phyloP scores from a whole-genome alignment of 352 stramenopile species.

The Phytophthora pinifolia region DNA sequence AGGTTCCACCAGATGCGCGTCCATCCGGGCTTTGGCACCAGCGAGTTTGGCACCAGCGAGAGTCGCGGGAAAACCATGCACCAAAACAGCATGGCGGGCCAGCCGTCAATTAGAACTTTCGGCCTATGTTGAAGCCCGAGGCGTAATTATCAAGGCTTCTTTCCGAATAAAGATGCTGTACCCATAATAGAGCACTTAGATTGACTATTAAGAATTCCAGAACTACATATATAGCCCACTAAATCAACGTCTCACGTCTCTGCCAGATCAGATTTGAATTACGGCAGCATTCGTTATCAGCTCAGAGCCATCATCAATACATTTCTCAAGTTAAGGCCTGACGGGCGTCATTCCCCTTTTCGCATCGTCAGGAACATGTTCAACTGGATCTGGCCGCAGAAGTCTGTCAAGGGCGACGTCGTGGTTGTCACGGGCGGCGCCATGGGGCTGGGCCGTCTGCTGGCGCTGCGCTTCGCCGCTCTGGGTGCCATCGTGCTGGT shows the following conservation, averaged over 20 bases:
- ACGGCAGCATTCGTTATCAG: too few species aligned
- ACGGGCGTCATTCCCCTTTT: background rate
- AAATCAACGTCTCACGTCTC: too few species aligned
- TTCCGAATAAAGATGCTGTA: too few species aligned
- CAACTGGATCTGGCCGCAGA: slow-evolving; percentile 42
- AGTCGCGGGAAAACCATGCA: background rate
- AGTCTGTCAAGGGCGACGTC: slow-evolving; percentile 49
- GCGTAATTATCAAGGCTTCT: background rate
- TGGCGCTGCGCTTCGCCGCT: slow-evolving; percentile 40
- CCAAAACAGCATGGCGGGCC: background rate
- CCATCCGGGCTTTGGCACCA: slow-evolving; percentile 7
- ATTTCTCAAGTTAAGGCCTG: too few species aligned
- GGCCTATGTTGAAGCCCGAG: too few species aligned
- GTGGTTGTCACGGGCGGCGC: slow-evolving; percentile 57
- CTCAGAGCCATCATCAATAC: too few species aligned
- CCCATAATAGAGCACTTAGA: too few species aligned
- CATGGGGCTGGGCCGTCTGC: slow-evolving; percentile 50
- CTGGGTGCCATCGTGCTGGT: slow-evolving; percentile 38
- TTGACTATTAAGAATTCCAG: too few species aligned
- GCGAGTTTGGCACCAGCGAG: background rate
- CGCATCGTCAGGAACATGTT: slow-evolving; percentile 19
- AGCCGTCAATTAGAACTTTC: background rate
- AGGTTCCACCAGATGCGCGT: slow-evolving; percentile 34
- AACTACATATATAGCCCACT: too few species aligned
- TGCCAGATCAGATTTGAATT: too few species aligned